Evolutionary conservation across 257 asterid genomes (phyloP).

Genomic region (Jasminum sambac): DNA sequence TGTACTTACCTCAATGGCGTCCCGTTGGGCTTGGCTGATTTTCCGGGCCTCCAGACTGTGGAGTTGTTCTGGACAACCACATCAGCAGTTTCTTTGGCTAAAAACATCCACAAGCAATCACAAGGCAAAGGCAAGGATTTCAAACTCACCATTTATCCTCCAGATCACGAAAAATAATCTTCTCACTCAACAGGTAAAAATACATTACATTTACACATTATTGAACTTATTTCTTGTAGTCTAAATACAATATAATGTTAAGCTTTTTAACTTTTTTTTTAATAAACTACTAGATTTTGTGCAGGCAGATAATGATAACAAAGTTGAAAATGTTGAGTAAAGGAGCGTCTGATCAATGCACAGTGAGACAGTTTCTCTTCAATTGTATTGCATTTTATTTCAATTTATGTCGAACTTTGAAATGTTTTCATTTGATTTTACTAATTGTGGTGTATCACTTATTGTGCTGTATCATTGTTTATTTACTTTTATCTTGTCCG

Average conservation of each 20-base stretch:
- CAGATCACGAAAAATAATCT: conserved; percentile 6
- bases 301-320: too few species aligned
- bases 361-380: too few species aligned
- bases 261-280: too few species aligned
- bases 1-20: conserved; percentile 17
- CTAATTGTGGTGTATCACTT: too few species aligned
- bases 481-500: neutral
- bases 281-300: too few species aligned
- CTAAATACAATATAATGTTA: too few species aligned
- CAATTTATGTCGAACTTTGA: too few species aligned
- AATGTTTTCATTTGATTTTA: neutral
- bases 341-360: too few species aligned
- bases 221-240: too few species aligned
- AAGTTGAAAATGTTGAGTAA: too few species aligned
- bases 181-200: neutral
- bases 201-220: neutral
- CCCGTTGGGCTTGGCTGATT: conserved; percentile 20
- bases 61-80: conserved; percentile 21
- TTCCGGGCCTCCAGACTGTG: conserved; percentile 19
- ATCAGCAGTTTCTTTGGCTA: conserved; percentile 23
- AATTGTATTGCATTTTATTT: too few species aligned
- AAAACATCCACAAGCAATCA: conserved; percentile 11
- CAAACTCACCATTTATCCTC: conserved; percentile 30
- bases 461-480: neutral
- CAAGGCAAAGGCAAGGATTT: conserved; percentile 3